Evolutionary conservation across 805 yeast species (phyloP).

Genomic region (Huiozyma sinensis): DNA sequence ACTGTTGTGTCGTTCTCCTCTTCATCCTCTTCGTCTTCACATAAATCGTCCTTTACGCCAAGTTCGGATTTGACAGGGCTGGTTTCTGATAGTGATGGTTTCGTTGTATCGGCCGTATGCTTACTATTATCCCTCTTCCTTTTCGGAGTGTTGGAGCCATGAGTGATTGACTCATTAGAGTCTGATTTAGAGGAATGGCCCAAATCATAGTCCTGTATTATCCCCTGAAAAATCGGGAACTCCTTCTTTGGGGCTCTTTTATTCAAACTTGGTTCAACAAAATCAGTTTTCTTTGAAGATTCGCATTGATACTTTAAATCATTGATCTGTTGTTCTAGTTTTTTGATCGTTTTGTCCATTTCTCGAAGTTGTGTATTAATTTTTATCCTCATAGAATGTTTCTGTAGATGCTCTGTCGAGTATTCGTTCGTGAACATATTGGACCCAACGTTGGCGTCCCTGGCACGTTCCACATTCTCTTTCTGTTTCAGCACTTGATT

Average conservation of each 20-base stretch:
- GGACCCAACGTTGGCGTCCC: slow-evolving; percentile 17
- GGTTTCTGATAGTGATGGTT: not conserved
- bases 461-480: slow-evolving; percentile 17
- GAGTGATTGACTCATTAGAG: not conserved
- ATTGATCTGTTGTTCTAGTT: slow-evolving; percentile 17
- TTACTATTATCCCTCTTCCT: not conserved
- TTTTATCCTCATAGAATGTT: slow-evolving; percentile 26
- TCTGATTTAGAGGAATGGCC: not conserved
- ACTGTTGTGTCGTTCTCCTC: not conserved
- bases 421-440: slow-evolving; percentile 27
- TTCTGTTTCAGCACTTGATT: slow-evolving; percentile 13
- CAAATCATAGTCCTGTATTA: not conserved
- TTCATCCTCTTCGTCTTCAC: not conserved
- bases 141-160: not conserved
- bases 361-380: slow-evolving; percentile 27
- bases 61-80: too few species aligned
- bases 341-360: slow-evolving; percentile 21
- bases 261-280: not conserved
- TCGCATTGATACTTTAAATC: slow-evolving; percentile 19
- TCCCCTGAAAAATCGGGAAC: not conserved
- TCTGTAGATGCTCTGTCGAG: slow-evolving; percentile 28
- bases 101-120: not conserved
- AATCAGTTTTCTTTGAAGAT: slow-evolving; percentile 5
- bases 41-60: not conserved
- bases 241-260: not conserved